Base-by-base conservation (phyloP, 2,329 filamentous ascomycete genomes). In the Claviceps sp. region DNA sequence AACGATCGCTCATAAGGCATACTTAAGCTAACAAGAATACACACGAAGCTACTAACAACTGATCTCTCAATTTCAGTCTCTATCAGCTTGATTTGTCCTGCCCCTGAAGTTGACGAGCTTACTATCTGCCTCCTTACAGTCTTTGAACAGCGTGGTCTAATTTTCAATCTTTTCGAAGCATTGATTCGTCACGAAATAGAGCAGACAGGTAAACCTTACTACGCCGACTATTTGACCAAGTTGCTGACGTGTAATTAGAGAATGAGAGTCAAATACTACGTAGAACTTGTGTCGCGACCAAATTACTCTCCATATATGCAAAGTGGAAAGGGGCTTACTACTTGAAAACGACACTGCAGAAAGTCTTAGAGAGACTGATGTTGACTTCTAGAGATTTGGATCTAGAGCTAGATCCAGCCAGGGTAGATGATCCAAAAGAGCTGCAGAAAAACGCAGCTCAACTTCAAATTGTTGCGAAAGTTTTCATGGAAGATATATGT, bases 401-500 rank as follows among this genome's bases (percentile, higher is more conserved):
- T 59, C 71, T 86, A 20, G 82, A 86, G 59, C 72, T 86, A 5
- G 82, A 86, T 60, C 82, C 82, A 5, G 73, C 78, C 1, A 74
- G 81, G 53, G 77, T 83, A 3, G 66, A 67, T 38, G 80, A 79
- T 0, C 67, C 72, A 1, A 81, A 85, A 57, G 81, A 85, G 58
- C 68, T 85, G 2, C 71, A 82, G 59, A 82, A 81, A 59, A 86
- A 85, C 61, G 79, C 80, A 2, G 63, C 81, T 14, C 81, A 85
- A 60, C 70, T 86, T 43, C 75, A 78, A 50, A 79, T 83, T 37
- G 81, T 86, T 8, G 80, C 82, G 1, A 83, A 84, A 58, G 81
- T 85, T 5, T 85, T 86, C 59, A 84, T 85, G 51, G 81, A 85
- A 51, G 81, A 84, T 57, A 86, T 86, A 20, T 82, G 80, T 57